Percentiles rank a stretch among this genome's conserved stretches.
phyloP scores from a whole-genome alignment of 2,329 filamentous ascomycete species.

The Beauveria medogensis region DNA sequence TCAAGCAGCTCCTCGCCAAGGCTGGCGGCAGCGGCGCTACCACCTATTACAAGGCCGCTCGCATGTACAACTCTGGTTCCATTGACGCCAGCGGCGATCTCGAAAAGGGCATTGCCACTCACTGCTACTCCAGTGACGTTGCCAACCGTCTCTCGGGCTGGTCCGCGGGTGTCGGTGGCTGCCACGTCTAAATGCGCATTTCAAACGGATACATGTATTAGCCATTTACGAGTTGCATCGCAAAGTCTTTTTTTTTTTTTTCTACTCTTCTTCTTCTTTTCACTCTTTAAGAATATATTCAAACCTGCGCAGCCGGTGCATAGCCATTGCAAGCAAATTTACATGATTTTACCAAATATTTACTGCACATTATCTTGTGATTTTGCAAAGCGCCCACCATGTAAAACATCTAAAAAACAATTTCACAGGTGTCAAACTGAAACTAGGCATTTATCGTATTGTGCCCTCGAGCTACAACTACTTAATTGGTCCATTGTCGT shows the following conservation, averaged over 20 bases:
- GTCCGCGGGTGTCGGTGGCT: neutral
- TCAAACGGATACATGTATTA: neutral
- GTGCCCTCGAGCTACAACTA: too few relatives aligned
- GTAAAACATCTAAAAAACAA: too few relatives aligned
- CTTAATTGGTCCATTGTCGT: too few relatives aligned
- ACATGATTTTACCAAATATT: neutral
- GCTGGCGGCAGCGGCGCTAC: conserved; percentile 22
- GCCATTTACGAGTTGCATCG: neutral
- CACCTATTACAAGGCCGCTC: conserved; percentile 37
- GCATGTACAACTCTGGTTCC: conserved; percentile 42
- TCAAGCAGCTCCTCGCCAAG: conserved; percentile 29
- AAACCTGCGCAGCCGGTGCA: neutral
- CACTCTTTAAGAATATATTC: neutral
- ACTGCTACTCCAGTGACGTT: conserved; percentile 43
- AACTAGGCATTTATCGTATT: too few relatives aligned
- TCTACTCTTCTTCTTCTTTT: neutral
- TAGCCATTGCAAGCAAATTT: neutral
- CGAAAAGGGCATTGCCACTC: conserved; percentile 33
- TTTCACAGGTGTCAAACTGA: too few relatives aligned
- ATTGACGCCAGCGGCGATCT: conserved; percentile 26
- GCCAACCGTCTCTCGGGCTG: conserved; percentile 21
- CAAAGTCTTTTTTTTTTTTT: neutral
- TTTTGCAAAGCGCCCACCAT: too few relatives aligned
- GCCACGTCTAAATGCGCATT: conserved; percentile 1
- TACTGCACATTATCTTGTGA: too few relatives aligned